Base-by-base conservation (phyloP, 2,329 filamentous ascomycete genomes). In the Ceratocystis variospora region DNA sequence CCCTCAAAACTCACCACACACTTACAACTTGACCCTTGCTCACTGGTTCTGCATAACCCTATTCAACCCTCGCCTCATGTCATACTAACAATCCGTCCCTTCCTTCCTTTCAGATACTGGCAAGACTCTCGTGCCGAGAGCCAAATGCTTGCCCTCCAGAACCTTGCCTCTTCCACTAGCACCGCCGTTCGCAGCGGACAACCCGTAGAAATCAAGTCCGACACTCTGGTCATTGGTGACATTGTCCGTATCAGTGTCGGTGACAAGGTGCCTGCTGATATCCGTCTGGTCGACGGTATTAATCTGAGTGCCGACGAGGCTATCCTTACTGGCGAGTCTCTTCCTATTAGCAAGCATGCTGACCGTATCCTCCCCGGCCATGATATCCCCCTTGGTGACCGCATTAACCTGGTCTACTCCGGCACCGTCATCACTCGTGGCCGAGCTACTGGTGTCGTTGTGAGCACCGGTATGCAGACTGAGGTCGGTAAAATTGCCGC, bases 281-380 rank as follows among this genome's bases (percentile, higher is more conserved):
- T 89, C 62, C 81, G 86, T 69, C 76, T 86, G 22, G 74, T 86
- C 68, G 80, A 86, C 69, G 83, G 81, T 66, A 83, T 90, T 75
- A 92, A 92, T 74, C 77, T 90, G 68, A 87, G 87, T 62, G 87
- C 87, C 69, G 89, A 95, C 68, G 87, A 90, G 74, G 86, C 87
- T 12, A 80, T 88, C 67, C 80, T 90, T 48, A 90, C 87, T 15
- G 87, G 87, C 69, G 87, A 90, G 76, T 88, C 87, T 45, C 75
- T 87, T 5, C 84, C 87, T 67, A 85, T 87, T 65, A 82, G 79
- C 78, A 87, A 90, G 76, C 78, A 83, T 71, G 77, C 83, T n/a
- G 79, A 83, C 45, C 77, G 75, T 57, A 75, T 84, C 61, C 79
- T 86, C 63, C 76, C 78, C 53, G 77, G 81, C 67, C 71, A 74